Evolutionary conservation across 495 filamentous ascomycete genomes (phyloP).

Genomic region (Annulohypoxylon maeteangense): DNA sequence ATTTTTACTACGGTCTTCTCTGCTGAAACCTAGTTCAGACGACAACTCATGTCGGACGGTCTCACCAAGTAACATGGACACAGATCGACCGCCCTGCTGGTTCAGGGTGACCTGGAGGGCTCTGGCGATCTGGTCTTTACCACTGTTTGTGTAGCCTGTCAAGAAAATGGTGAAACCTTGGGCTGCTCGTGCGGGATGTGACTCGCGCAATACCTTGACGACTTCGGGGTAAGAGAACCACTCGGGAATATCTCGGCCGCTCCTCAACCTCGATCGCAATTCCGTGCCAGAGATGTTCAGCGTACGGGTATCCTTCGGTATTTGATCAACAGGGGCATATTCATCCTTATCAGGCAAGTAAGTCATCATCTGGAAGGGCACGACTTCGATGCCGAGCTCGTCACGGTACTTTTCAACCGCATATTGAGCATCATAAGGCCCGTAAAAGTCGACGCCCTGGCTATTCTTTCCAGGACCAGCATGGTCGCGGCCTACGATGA

Average conservation of each 20-base stretch:
- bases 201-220: conserved; percentile 93
- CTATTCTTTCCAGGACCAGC: conserved; percentile 97
- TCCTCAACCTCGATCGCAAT: conserved; percentile 87
- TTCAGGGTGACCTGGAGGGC: conserved; percentile 97
- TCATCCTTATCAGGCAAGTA: conserved; percentile 97
- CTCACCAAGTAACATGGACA: conserved; percentile 93
- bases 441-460: conserved; percentile 96
- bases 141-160: conserved; percentile 94
- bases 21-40: conserved; percentile 93
- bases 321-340: conserved; percentile 91
- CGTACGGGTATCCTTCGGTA: conserved; percentile 82
- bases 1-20: conserved; percentile 93
- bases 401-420: conserved; percentile 96
- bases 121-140: conserved; percentile 95
- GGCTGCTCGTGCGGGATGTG: conserved; percentile 84
- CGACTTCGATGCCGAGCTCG: conserved; percentile 97
- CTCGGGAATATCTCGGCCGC: conserved; percentile 92
- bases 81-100: conserved; percentile 95
- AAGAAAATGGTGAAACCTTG: conserved; percentile 99
- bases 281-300: conserved; percentile 98
- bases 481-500: conserved; percentile 98
- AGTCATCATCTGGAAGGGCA: conserved; percentile 99
- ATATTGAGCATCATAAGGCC: conserved; percentile 97
- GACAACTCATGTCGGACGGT: conserved; percentile 93
- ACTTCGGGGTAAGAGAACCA: conserved; percentile 99